Percentiles rank a stretch among this genome's conserved stretches.
These are phyloP conservation scores for Aspergillus felis DNA, from an alignment of 2,329 filamentous ascomycete species.

Conservation along the genomic window DNA sequence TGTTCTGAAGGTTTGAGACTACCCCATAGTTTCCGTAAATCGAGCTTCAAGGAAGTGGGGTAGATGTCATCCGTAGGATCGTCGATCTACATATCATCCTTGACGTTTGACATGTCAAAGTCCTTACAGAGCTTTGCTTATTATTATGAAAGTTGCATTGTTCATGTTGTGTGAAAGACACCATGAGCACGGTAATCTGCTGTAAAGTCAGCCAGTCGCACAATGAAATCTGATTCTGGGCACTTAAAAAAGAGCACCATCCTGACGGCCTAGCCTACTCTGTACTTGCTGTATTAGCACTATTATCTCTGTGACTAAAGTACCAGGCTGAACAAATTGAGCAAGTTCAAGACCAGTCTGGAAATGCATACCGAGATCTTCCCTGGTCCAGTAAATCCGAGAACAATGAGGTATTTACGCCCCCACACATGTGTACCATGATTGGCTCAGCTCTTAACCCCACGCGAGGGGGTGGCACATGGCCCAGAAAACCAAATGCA, in stretches of 20 bases:
- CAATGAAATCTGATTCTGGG: background rate
- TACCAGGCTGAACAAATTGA: background rate
- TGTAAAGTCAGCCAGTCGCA: background rate
- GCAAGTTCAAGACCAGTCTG: background rate
- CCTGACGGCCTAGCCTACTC: background rate
- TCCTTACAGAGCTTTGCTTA: background rate
- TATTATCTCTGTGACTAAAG: background rate
- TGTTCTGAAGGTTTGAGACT: background rate
- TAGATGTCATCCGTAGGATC: background rate
- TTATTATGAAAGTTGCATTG: background rate
- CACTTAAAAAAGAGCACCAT: background rate
- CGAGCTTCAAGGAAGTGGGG: background rate
- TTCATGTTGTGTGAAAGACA: background rate
- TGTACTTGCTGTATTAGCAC: background rate
- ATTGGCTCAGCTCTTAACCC: background rate
- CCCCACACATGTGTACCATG: background rate
- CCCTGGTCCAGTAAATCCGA: background rate
- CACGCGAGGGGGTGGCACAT: conserved; percentile 3
- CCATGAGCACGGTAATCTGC: background rate
- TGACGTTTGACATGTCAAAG: no score
- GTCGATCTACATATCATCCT: background rate
- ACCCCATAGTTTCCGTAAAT: background rate
- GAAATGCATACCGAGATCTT: background rate
- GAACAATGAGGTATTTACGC: background rate
- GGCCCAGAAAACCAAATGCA: conserved; percentile 1